Conservation (phyloP, 1,284 basidiomycete genomes). For the Tylopilus orsonianus region DNA sequence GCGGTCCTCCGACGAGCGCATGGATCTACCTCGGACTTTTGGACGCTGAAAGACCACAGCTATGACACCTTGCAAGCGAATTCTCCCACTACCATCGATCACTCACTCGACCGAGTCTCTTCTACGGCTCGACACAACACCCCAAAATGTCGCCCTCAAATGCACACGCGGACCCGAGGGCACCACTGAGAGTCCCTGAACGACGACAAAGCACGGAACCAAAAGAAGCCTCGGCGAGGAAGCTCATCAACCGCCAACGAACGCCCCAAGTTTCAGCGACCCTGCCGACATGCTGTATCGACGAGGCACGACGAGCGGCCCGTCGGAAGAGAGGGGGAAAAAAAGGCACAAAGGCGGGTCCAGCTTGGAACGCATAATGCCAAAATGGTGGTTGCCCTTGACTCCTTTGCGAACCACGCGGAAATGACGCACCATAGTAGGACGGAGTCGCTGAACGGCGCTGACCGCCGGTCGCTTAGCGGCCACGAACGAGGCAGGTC, state of each 20-base stretch:
- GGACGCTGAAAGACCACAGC: too few species aligned
- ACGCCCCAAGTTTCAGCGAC: slow-evolving; percentile 4
- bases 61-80: slow-evolving; percentile 2
- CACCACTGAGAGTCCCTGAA: not conserved
- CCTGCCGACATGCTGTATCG: slow-evolving; percentile 24
- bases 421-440: slow-evolving; percentile 1
- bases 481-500: not conserved
- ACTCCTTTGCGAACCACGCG: not conserved
- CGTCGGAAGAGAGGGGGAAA: not conserved
- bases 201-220: not conserved
- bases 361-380: too few species aligned
- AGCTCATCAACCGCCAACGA: not conserved
- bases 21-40: too few species aligned
- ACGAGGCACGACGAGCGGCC: slow-evolving; percentile 17
- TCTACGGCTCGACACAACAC: not conserved
- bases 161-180: slow-evolving; percentile 15
- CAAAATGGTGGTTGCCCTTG: too few species aligned
- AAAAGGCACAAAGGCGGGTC: not conserved
- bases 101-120: too few species aligned
- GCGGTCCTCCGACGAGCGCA: slow-evolving; percentile 2
- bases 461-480: not conserved
- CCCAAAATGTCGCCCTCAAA: too few species aligned
- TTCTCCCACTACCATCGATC: not conserved
- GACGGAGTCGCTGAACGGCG: too few species aligned
- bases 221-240: not conserved